Conservation (phyloP, 768 basidiomycete species). For the Russula compacta region DNA sequence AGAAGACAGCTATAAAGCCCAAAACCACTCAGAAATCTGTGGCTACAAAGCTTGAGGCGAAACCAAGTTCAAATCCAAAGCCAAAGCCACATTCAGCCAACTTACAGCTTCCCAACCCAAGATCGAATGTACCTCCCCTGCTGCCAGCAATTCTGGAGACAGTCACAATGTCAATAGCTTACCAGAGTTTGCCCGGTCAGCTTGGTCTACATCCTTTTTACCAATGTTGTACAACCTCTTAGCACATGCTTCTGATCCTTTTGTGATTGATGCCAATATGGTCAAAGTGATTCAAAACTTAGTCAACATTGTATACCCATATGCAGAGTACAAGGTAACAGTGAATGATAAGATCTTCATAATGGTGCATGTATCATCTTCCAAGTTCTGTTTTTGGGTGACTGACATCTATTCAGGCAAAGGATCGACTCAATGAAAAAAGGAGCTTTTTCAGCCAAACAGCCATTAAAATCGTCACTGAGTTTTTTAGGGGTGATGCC, state of each 20-base stretch:
- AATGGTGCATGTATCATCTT: background rate
- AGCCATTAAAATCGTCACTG: background rate
- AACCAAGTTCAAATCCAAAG: background rate
- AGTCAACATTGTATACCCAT: background rate
- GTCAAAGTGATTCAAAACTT: background rate
- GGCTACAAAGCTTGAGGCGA: background rate
- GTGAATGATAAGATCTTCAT: background rate
- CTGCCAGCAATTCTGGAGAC: background rate
- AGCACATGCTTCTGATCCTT: background rate
- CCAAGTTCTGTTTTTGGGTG: too few relatives aligned
- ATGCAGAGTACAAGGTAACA: background rate
- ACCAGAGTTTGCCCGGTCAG: background rate
- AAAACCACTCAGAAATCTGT: background rate
- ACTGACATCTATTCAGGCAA: background rate
- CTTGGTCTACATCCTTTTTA: background rate
- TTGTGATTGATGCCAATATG: background rate
- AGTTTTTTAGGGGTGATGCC: background rate
- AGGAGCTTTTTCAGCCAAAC: background rate
- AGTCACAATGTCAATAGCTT: background rate
- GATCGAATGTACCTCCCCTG: background rate
- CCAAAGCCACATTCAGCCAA: too few relatives aligned
- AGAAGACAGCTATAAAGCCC: background rate
- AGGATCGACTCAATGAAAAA: background rate
- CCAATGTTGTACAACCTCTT: background rate
- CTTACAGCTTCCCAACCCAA: too few relatives aligned